These are phyloP conservation scores for Suhomyces bokatorum DNA, from an alignment of 1,139 yeast genomes.

Conservation along the genomic window DNA sequence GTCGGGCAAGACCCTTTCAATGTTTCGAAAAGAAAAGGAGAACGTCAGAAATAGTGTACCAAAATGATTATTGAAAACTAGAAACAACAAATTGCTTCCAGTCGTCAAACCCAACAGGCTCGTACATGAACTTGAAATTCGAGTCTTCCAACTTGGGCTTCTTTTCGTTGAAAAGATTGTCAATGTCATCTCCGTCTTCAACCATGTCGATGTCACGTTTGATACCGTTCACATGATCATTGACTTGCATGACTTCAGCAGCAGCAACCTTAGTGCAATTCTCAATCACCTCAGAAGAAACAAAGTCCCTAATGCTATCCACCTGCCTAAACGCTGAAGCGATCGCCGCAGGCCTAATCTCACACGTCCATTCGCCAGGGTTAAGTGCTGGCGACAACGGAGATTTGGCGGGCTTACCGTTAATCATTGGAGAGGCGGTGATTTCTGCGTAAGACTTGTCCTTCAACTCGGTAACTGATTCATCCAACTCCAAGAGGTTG, in stretches of 20 bases:
- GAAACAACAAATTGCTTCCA: conserved; percentile 37
- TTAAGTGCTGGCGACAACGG: conserved; percentile 36
- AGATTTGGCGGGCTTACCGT: conserved; percentile 31
- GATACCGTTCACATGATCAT: conserved; percentile 2
- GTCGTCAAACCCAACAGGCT: conserved; percentile 39
- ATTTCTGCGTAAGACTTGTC: conserved; percentile 22
- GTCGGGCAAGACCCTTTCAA: too few species aligned
- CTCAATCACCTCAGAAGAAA: conserved; percentile 32
- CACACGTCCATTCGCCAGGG: conserved; percentile 45
- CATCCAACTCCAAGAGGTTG: conserved; percentile 50
- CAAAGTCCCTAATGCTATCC: conserved; percentile 35
- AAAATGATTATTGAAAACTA: conserved; percentile 13
- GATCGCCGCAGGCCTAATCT: conserved; percentile 47
- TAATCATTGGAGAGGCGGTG: conserved; percentile 30
- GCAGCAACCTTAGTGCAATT: conserved; percentile 27
- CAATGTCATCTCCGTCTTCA: conserved; percentile 33
- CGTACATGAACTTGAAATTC: conserved; percentile 29
- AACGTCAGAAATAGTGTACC: too few species aligned
- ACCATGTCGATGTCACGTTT: conserved; percentile 30
- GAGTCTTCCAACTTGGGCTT: conserved; percentile 29
- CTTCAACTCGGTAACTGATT: conserved; percentile 25
- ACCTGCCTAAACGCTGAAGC: conserved; percentile 50
- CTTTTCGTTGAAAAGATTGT: conserved; percentile 39
- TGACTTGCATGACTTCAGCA: conserved; percentile 9
- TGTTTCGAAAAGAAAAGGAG: too few species aligned